Evolutionary conservation across 169 alveolate genomes (phyloP), one percentile per base, ranked within the genome.

Genomic region (Eimeria necatrix): DNA sequence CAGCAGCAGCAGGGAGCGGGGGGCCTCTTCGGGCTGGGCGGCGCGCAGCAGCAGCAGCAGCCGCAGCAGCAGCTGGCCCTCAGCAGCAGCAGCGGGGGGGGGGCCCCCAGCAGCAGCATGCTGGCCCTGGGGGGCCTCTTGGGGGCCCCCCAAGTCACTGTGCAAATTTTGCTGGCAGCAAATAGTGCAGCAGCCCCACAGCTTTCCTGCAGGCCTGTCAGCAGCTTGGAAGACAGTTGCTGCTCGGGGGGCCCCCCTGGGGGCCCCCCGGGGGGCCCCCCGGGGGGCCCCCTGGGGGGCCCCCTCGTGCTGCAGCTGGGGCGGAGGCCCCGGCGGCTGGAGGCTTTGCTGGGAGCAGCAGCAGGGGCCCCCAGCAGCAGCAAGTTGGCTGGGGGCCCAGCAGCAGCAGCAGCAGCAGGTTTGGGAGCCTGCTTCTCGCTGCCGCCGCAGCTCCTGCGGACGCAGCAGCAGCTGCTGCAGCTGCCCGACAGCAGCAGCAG

Each of bases 31-130:
- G 52, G 60, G 53, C 52, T 4, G 18, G 26, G 84, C 48, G n/a
- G 56, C 53, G 14, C 8, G 26, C 60, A 59, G 32, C 73, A 52
- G 56, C 78, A 87, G 61, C 93, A 87, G 80, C 71, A 60, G 85
- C 93, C 32, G 93, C 93, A 60, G 56, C 93, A 60, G 64, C 64
- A 61, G 85, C 93, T n/a, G 93, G 84, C 8, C n/a, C 81, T n/a
- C 48, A 80, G 20, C 5, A 10, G 32, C 9, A 60, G 86, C 64
- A 32, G 56, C 9, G 24, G 46, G 49, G 88, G 70, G 70, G 41
- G 48, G 52, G 48, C 88, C 9, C 24, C 88, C 18, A 68, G 71
- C 4, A 46, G 88, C 18, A 78, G 52, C 68, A 24, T 78, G 70
- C 12, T 78, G 26, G 88, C 51, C 49, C 48, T 78, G 9, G 70